Evolutionary conservation across 768 basidiomycete species (phyloP), one percentile per base, ranked within the genome.

Genomic region (Phaeotremella skinneri): DNA sequence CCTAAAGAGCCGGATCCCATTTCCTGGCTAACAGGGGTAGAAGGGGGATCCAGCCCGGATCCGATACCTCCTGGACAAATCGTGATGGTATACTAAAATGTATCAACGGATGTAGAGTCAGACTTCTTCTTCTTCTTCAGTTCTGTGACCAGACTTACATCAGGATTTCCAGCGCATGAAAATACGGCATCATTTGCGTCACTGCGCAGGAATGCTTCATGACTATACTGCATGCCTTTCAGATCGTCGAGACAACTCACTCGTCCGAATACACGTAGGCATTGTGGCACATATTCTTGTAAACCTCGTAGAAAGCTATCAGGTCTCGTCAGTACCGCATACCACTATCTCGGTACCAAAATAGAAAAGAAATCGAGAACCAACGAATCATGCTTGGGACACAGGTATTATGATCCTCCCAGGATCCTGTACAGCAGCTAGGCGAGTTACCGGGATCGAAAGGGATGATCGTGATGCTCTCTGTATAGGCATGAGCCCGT

Each of bases 1-100:
- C 34, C 34, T 7, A 37, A 7, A 7, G 34, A 37, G 17, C 34
- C 34, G 7, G 34, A 37, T 7, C 34, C 34, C 9, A 37, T 37
- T 7, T 37, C 34, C 17, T 37, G 34, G 34, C 17, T 3, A 27
- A 27, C 20, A 7, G 37, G 2, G 9, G 29, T 45, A 11, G 31
- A 29, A 4, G 56, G 57, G 13, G 63, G 59, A 32, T 54, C 25
- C 27, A 62, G 43, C 14, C 52, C 64, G 17, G 56, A 32, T n/a
- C 64, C 64, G 2, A 47, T 27, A 16, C 64, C 64, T 23, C 57
- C 60, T 7, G 64, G 64, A 30, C 64, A 66, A 43, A 66, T 52
- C 4, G 59, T 61, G 30, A 66, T 57, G n/a, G 54, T 58, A 52
- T 59, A 66, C 60, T 60, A 20, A 45, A 45, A 45, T 7, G 7